Conservation (phyloP, 805 yeast genomes). For the Helenozyma baotianmanensis region DNA sequence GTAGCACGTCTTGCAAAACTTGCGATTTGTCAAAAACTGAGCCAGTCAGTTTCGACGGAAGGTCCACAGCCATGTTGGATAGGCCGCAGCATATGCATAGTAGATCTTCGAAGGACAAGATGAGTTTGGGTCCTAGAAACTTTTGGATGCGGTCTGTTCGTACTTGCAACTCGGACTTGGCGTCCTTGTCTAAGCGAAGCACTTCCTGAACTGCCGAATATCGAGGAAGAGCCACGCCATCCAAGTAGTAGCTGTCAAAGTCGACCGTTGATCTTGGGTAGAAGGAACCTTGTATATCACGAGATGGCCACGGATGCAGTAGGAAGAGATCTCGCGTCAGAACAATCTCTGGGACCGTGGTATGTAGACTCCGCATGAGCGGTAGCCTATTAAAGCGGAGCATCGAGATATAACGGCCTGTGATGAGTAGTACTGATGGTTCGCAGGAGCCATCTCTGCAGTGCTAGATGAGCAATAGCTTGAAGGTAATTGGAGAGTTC, state of each 20-base stretch:
- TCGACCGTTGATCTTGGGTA: too few relatives aligned
- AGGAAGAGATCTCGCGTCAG: constrained; percentile 23
- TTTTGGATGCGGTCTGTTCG: constrained; percentile 18
- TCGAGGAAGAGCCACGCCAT: not conserved
- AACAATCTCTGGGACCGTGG: constrained; percentile 13
- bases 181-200: constrained; percentile 6
- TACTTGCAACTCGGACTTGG: constrained; percentile 5
- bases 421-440: too few relatives aligned
- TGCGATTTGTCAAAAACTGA: constrained; percentile 4
- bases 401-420: too few relatives aligned
- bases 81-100: constrained; percentile 27
- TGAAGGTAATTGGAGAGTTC: too few relatives aligned
- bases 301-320: not conserved
- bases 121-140: constrained; percentile 23
- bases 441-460: too few relatives aligned
- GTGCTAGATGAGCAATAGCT: too few relatives aligned
- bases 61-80: constrained; percentile 17
- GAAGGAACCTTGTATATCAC: too few relatives aligned
- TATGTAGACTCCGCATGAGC: constrained; percentile 8
- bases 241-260: not conserved
- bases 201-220: constrained; percentile 6
- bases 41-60: constrained; percentile 8
- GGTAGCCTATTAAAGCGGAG: too few relatives aligned
- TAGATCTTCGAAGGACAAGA: constrained; percentile 23
- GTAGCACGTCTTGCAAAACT: constrained; percentile 15